Evolutionary conservation across 495 filamentous ascomycete species (phyloP), one percentile per base, ranked within the genome.

Genomic region (Pseudoneurospora amorphoporcata): DNA sequence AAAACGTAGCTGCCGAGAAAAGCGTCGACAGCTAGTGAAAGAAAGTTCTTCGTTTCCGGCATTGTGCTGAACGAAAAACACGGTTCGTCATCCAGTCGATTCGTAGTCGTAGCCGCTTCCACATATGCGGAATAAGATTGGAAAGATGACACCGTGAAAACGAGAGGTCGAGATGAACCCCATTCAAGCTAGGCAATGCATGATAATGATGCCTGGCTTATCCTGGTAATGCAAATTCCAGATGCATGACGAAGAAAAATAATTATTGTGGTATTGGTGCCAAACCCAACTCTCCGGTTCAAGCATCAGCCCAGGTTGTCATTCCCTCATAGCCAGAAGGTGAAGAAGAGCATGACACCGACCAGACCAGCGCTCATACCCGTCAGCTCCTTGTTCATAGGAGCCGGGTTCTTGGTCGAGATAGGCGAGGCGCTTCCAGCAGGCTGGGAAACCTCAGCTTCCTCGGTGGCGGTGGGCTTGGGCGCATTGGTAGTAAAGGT

Each of bases 261-360:
- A 42, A 75, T 43, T 45, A 61, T 7, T 35, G 12, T 12, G 42
- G 10, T 17, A 43, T n/a, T 23, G 45, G 32, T 61, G 61, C 39
- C 42, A 39, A 39, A 42, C 35, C 68, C 10, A 35, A 16, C 23
- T 6, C 23, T 32, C 19, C 4, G 47, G 29, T 16, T 68, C 32
- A 69, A 72, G 29, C 42, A 72, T 43, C 37, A 73, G 35, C 42
- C 68, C 39, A 73, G 69, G 40, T 32, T 12, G 8, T 58, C 14
- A 39, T 37, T 39, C 23, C 7, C 43, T 76, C 69, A 88, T 40
- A 88, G 76, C 85, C 85, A 88, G 47, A 84, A 80, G 19, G 86
- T 81, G 74, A 87, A 87, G 39, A 85, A 82, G 69, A 88, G 76
- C 87, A 87, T 86, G 9, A 88, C 86, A 41, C 79, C 82, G 2